Percentiles rank a stretch among this genome's conserved stretches.
Evolutionary conservation across 257 asterid genomes (phyloP).

Genomic region (Scutellaria minor): DNA sequence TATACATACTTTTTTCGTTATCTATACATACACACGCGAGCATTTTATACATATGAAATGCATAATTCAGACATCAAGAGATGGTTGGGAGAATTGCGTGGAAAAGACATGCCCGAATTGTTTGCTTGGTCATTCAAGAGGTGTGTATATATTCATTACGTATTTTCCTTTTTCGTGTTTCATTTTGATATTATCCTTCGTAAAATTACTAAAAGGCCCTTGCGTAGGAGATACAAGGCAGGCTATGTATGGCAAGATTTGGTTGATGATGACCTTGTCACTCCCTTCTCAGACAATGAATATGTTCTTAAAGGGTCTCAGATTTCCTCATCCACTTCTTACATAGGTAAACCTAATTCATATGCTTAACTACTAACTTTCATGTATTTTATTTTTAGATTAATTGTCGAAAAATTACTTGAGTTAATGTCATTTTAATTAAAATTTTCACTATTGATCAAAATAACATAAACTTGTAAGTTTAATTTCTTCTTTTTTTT

Average conservation of each 20-base stretch:
- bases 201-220: slow-evolving; percentile 7
- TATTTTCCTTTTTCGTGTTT: not conserved
- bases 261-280: slow-evolving; percentile 87
- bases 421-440: no score
- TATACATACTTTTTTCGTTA: not conserved
- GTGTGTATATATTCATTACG: slow-evolving; percentile 31
- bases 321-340: slow-evolving; percentile 44
- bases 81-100: slow-evolving; percentile 86
- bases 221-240: slow-evolving; percentile 68
- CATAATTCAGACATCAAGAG: slow-evolving; percentile 66
- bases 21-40: not conserved
- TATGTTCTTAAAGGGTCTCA: slow-evolving; percentile 89
- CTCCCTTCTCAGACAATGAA: slow-evolving; percentile 90
- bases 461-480: no score
- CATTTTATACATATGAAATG: not conserved
- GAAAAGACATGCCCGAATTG: slow-evolving; percentile 82
- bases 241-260: slow-evolving; percentile 97
- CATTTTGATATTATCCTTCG: not conserved
- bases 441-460: no score
- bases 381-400: not conserved
- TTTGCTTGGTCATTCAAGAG: slow-evolving; percentile 93
- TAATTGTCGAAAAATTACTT: no score
- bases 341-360: slow-evolving; percentile 42
- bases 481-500: no score
- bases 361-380: not conserved